A percentile compares a stretch with the other conserved stretches of the same genome.
Conservation (phyloP, 768 basidiomycete genomes). For the Pilatotrama ljubarskyi region DNA sequence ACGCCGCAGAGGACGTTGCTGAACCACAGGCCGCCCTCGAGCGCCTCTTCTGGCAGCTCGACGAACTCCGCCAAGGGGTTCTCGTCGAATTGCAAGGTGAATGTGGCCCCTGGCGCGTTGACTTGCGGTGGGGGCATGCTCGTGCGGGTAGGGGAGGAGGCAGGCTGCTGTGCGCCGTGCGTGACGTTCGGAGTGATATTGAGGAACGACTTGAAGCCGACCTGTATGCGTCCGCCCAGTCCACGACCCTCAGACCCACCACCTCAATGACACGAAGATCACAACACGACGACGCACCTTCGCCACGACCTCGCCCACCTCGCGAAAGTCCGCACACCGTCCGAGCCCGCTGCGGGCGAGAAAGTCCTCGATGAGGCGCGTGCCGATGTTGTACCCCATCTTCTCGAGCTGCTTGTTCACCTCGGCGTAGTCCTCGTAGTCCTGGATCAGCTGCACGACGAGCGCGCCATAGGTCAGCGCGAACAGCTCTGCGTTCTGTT, state of each 20-base stretch:
- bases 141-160: conserved; percentile 44
- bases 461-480: conserved; percentile 96
- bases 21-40: conserved; percentile 95
- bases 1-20: conserved; percentile 97
- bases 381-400: conserved; percentile 99
- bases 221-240: conserved; percentile 45
- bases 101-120: conserved; percentile 53
- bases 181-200: conserved; percentile 86
- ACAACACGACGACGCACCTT: conserved; percentile 60
- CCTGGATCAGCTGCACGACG: conserved; percentile 97
- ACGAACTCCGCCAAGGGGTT: conserved; percentile 98
- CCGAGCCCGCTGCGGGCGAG: conserved; percentile 89
- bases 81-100: conserved; percentile 88
- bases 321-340: conserved; percentile 90
- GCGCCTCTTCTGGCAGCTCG: conserved; percentile 89
- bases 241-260: neutral
- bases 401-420: conserved; percentile 97
- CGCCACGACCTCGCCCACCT: conserved; percentile 92
- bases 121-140: conserved; percentile 39
- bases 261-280: neutral
- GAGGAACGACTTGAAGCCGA: conserved; percentile 97
- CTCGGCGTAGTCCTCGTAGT: conserved; percentile 96
- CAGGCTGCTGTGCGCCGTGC: conserved; percentile 58
- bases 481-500: conserved; percentile 96
- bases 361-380: conserved; percentile 94